phyloP scores from a whole-genome alignment of 371 early-diverging fungal species.

The Dinochytrium kinnereticum region DNA sequence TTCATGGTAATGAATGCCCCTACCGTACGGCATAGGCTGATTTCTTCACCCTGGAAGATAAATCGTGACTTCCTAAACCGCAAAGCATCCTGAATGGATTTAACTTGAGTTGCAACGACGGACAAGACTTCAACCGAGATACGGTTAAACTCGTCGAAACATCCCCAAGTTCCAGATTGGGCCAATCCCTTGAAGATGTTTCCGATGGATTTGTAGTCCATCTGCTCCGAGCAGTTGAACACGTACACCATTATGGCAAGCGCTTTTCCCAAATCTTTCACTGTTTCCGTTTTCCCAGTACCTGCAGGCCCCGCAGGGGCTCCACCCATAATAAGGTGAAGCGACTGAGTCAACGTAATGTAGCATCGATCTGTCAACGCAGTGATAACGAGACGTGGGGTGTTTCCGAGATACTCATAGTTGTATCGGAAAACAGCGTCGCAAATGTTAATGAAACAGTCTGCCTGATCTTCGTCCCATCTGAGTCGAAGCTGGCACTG shows the following conservation, averaged over 20 bases:
- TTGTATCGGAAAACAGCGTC: slow-evolving; percentile 66
- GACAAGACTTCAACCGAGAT: slow-evolving; percentile 68
- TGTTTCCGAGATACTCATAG: slow-evolving; percentile 70
- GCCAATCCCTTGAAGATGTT: slow-evolving; percentile 71
- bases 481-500: slow-evolving; percentile 64
- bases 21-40: slow-evolving; percentile 58
- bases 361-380: slow-evolving; percentile 70
- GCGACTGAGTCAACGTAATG: slow-evolving; percentile 66
- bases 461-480: slow-evolving; percentile 63
- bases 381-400: slow-evolving; percentile 67
- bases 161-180: slow-evolving; percentile 68
- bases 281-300: slow-evolving; percentile 64
- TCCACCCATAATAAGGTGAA: slow-evolving; percentile 69
- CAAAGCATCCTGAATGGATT: slow-evolving; percentile 66
- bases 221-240: slow-evolving; percentile 72
- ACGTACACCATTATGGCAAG: slow-evolving; percentile 69
- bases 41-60: slow-evolving; percentile 71
- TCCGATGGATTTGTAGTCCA: slow-evolving; percentile 68
- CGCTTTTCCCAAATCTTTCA: slow-evolving; percentile 70
- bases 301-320: slow-evolving; percentile 71
- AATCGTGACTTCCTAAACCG: slow-evolving; percentile 66
- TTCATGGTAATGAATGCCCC: slow-evolving; percentile 72
- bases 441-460: slow-evolving; percentile 69
- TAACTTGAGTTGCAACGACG: slow-evolving; percentile 69
- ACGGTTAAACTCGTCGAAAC: slow-evolving; percentile 78